Base-by-base conservation (phyloP, 768 basidiomycete genomes). In the Chlorophyllum brunneum region DNA sequence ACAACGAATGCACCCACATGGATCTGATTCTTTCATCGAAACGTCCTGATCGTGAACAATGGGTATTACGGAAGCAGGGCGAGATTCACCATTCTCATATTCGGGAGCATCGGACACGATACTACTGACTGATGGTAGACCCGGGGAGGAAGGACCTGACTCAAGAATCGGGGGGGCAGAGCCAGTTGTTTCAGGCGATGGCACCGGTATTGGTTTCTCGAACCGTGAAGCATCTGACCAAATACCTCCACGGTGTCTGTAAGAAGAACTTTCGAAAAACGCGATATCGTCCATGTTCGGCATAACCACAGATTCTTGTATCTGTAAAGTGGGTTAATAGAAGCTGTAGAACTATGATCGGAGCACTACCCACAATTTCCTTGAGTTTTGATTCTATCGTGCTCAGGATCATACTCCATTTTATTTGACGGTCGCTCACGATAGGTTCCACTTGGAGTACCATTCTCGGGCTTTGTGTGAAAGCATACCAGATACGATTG, bases 241-340 rank as follows among this genome's bases (percentile, higher is more conserved):
- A 57, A 99, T 88, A 5, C 95, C 95, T 39, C 95, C 95, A 31
- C 95, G 84, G 52, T 79, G 84, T 45, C 63, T 59, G 60, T 79
- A 85, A 2, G 63, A 60, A 2, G 62, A 61, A 30, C 88, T 95
- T 65, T 97, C 88, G 65, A 95, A 98, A 77, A 94, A 98, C 10
- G 94, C 78, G 54, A 98, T 88, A 61, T 99, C 97, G 66, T 99
- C 97, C 93, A 98, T 97, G 69, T 97, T 92, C 4, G 97, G 97
- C 65, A 95, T 71, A 16, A 99, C 97, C 16, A 98, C 81, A 0
- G 94, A 94, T 59, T 99, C 95, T 59, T 83, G 79, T 52, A 98
- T 90, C 95, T 98, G 61, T 23, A 43, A 11, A 8, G 15, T 43
- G 24, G n/a, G 15, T 24, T 23, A 43, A n/a, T 26, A 1, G 15